Conservation (phyloP, 495 filamentous ascomycete species). For the Talaromyces borbonicus region DNA sequence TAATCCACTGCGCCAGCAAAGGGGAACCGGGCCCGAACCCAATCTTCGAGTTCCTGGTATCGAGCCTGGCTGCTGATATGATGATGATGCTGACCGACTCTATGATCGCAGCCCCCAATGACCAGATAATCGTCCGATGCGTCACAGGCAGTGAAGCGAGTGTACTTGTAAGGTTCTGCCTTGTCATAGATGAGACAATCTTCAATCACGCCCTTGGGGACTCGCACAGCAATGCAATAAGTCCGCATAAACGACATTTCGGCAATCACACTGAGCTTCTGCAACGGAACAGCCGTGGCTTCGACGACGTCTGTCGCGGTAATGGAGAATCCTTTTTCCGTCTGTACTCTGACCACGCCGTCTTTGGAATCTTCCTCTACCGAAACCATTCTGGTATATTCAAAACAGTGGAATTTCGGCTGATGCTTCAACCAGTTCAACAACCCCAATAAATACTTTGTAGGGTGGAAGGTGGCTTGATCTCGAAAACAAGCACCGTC, state of each 20-base stretch:
- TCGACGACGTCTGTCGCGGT: constrained; percentile 39
- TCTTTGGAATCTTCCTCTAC: constrained; percentile 33
- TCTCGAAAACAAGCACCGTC: constrained; percentile 33
- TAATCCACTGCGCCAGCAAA: constrained; percentile 40
- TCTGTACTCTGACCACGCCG: constrained; percentile 26
- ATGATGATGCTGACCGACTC: constrained; percentile 47
- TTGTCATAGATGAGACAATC: constrained; percentile 48
- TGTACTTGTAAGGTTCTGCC: constrained; percentile 44
- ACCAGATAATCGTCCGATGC: constrained; percentile 44
- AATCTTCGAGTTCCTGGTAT: constrained; percentile 38
- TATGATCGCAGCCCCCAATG: constrained; percentile 51
- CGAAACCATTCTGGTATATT: constrained; percentile 37
- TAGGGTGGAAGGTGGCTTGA: constrained; percentile 52
- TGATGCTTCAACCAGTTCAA: constrained; percentile 40
- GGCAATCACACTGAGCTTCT: constrained; percentile 40
- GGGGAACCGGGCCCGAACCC: constrained; percentile 44
- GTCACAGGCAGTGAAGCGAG: constrained; percentile 41
- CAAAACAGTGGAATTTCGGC: constrained; percentile 43
- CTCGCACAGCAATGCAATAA: constrained; percentile 48
- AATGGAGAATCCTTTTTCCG: constrained; percentile 35
- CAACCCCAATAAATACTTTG: constrained; percentile 42
- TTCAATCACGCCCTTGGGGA: constrained; percentile 38
- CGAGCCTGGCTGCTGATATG: constrained; percentile 19
- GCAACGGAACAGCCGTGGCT: constrained; percentile 46
- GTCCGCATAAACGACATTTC: constrained; percentile 41